Evolutionary conservation across 331 rosid species (phyloP).

Genomic region (Saraca asoca): DNA sequence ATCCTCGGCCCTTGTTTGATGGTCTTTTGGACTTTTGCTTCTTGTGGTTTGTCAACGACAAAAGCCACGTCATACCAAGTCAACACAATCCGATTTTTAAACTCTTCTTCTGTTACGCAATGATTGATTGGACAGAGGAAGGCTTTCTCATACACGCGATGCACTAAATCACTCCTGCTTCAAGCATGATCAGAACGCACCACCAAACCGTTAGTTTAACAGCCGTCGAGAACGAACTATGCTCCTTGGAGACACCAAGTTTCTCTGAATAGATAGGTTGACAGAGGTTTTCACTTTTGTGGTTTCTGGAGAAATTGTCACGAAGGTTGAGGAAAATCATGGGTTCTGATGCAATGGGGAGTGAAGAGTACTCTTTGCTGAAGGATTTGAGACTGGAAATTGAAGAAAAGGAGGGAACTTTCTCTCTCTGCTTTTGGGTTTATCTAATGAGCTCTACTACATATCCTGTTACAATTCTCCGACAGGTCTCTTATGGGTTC

Average conservation of each 20-base stretch:
- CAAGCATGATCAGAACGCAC: background rate
- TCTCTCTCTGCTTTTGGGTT: constrained; percentile 82
- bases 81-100: background rate
- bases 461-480: constrained; percentile 65
- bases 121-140: background rate
- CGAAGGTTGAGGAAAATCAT: constrained; percentile 25
- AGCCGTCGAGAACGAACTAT: constrained; percentile 25
- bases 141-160: background rate
- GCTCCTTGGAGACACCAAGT: background rate
- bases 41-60: background rate
- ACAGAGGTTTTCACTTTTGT: background rate
- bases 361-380: constrained; percentile 52
- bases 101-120: background rate
- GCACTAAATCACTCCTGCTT: background rate
- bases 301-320: constrained; percentile 15
- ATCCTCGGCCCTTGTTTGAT: too few species aligned
- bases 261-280: background rate
- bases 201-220: constrained; percentile 32
- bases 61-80: constrained; percentile 6
- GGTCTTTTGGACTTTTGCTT: background rate
- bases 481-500: constrained; percentile 48
- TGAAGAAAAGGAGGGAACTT: constrained; percentile 53
- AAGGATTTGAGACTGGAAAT: constrained; percentile 65
- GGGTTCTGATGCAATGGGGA: constrained; percentile 47
- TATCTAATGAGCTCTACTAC: constrained; percentile 58